Evolutionary conservation across 345 rosid genomes (phyloP), one percentile per base, ranked within the genome.

Genomic region (Alliaria petiolata): DNA sequence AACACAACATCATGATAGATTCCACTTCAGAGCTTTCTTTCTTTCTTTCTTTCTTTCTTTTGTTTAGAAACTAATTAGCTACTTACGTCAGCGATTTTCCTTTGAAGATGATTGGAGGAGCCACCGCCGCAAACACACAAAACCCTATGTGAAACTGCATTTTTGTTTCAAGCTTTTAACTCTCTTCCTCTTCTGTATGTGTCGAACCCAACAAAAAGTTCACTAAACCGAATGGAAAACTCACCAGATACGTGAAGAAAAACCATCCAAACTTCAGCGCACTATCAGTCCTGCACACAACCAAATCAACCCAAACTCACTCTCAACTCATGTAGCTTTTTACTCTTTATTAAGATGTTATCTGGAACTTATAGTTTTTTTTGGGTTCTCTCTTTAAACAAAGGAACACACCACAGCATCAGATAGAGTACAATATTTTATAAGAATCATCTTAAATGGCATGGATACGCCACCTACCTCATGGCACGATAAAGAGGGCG

Each of bases 241-340:
- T 79, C 82, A 95, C 99, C 83, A 69, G 28, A 78, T 91, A 95
- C 61, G 66, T 71, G 74, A 91, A 57, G 89, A 95, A 89, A 80
- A 95, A 95, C 91, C 92, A 88, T 63, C 98, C 93, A 70, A 95
- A 95, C 81, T 88, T 91, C 77, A 95, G 81, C 60, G 98, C 99
- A 79, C 98, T 95, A 65, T 91, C 99, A 54, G 97, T 95, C 92
- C 98, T 91, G 89, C 62, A 83, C 68, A 57, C 53, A 67, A 51
- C 68, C 67, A 57, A 74, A 67, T 65, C 7, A 65, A 56, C 57
- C 59, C 45, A 56, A 20, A 71, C 31, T 60, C 20, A 47, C 30
- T 57, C 49, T 46, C 28, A n/a, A 52, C 55, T 69, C 40, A 19
- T 10, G 36, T n/a, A 13, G 25, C 1, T 2, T 33, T 17, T 49